Evolutionary conservation across 1,284 basidiomycete genomes (phyloP), one percentile per base, ranked within the genome.

Genomic region (Microbotryum saponariae): DNA sequence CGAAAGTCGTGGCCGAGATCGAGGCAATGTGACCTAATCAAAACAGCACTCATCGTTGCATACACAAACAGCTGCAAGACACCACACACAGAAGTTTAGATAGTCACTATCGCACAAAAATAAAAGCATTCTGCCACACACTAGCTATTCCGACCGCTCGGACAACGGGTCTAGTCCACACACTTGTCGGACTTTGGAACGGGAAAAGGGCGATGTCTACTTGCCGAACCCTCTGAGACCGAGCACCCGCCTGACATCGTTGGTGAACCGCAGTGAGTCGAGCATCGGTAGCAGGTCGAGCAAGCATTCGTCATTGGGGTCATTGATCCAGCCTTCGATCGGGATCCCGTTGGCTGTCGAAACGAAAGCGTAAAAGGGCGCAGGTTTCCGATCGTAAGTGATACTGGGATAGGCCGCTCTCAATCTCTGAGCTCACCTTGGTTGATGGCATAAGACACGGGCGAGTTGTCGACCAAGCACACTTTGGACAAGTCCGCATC

Each of bases 291-390:
- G 80, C 60, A 97, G 82, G 77, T 98, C 93, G 56, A 99, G 84
- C 53, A 99, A 80, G 12, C 93, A 94, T 78, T 97, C 91, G 78
- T 99, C 94, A 64, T 86, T 86, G 25, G 92, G 93, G 76, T 99
- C 96, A 66, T 92, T 87, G 21, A 92, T 97, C 94, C 94, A 98
- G 51, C 94, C 94, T 79, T 98, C 94, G 74, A 99, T 91, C 42
- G 94, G 96, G 70, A 99, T 91, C 52, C 93, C 94, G 76, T 99
- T 99, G 52, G 90, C 93, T 91, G 59, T 12, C 1, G 9, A 6
- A 12, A 27, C 7, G 8, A 18, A 48, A 27, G 44, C 37, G 14
- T 4, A 42, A 16, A 0, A 42, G 16, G 12, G 14, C 16, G 12
- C 16, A 42, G 12, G 16, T 42, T 6, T 16, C 12, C 10, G 18